Evolutionary conservation across 371 early-diverging fungal species (phyloP).

Genomic region (Mucor plumbeus): DNA sequence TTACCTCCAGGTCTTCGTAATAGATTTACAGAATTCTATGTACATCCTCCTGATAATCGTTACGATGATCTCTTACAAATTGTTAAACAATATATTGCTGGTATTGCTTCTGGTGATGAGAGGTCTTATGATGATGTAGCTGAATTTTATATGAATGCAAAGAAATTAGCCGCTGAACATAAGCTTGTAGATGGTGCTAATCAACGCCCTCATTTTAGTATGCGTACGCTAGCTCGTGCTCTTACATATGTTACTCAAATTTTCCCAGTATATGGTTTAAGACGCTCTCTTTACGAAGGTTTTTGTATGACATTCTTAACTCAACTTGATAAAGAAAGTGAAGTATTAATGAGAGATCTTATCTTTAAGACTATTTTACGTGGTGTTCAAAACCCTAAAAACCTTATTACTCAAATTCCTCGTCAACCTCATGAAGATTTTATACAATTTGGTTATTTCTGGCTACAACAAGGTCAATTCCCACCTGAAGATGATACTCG

Average conservation of each 20-base stretch:
- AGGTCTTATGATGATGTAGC: conserved; percentile 76
- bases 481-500: conserved; percentile 53
- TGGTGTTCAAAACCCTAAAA: conserved; percentile 65
- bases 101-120: conserved; percentile 66
- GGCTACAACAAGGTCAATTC: conserved; percentile 79
- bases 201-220: conserved; percentile 89
- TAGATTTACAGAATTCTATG: conserved; percentile 95
- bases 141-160: conserved; percentile 85
- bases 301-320: conserved; percentile 96
- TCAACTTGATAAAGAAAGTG: conserved; percentile 81
- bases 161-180: conserved; percentile 72
- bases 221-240: conserved; percentile 94
- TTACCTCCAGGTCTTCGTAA: conserved; percentile 91
- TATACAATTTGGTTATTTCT: conserved; percentile 86
- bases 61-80: conserved; percentile 85
- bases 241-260: conserved; percentile 83
- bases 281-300: conserved; percentile 91
- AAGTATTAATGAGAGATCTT: conserved; percentile 60
- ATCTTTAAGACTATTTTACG: conserved; percentile 71
- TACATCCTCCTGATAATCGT: conserved; percentile 88
- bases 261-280: conserved; percentile 74
- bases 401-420: conserved; percentile 69
- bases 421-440: conserved; percentile 67
- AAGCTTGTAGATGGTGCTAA: conserved; percentile 90
- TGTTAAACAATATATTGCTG: conserved; percentile 76